Percentiles rank a stretch among this genome's conserved stretches.
Conservation (phyloP, 106 monocot species). For the Dioscorea zingiberensis region DNA sequence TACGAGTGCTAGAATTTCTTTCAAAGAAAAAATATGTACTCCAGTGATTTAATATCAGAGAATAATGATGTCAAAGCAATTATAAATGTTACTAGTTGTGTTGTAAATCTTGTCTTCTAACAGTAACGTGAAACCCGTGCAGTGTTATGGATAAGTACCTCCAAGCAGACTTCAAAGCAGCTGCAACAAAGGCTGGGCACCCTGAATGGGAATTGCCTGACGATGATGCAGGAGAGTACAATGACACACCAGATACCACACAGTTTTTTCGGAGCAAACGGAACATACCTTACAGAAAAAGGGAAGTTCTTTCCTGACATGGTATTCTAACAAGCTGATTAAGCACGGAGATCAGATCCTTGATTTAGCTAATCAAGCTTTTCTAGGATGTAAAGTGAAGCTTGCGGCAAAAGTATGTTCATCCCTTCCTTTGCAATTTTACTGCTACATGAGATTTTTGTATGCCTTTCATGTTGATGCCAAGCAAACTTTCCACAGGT, state of each 20-base stretch:
- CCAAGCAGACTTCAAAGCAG: slow-evolving; percentile 29
- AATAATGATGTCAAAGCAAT: too few species aligned
- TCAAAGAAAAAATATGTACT: too few species aligned
- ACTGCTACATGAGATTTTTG: neutral
- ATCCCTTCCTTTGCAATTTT: neutral
- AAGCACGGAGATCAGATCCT: slow-evolving; percentile 47
- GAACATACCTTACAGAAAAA: slow-evolving; percentile 24
- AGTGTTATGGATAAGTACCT: slow-evolving; percentile 68
- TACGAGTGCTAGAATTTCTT: too few species aligned
- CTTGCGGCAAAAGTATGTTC: slow-evolving; percentile 57
- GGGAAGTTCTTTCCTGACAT: slow-evolving; percentile 60
- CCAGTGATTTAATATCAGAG: too few species aligned
- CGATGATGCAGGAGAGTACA: slow-evolving; percentile 62
- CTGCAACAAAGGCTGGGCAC: slow-evolving; percentile 36
- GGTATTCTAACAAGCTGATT: slow-evolving; percentile 70
- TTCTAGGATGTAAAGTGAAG: slow-evolving; percentile 48
- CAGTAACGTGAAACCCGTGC: neutral
- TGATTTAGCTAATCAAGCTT: slow-evolving; percentile 39
- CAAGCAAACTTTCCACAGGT: slow-evolving; percentile 18
- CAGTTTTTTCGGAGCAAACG: slow-evolving; percentile 39
- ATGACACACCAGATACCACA: slow-evolving; percentile 36
- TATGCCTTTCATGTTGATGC: neutral
- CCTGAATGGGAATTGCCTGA: slow-evolving; percentile 53
- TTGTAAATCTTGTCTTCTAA: too few species aligned
- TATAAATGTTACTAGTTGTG: too few species aligned